These are phyloP conservation scores for Stipa capillata DNA, from an alignment of 176 grass and related monocot species.

Conservation along the genomic window DNA sequence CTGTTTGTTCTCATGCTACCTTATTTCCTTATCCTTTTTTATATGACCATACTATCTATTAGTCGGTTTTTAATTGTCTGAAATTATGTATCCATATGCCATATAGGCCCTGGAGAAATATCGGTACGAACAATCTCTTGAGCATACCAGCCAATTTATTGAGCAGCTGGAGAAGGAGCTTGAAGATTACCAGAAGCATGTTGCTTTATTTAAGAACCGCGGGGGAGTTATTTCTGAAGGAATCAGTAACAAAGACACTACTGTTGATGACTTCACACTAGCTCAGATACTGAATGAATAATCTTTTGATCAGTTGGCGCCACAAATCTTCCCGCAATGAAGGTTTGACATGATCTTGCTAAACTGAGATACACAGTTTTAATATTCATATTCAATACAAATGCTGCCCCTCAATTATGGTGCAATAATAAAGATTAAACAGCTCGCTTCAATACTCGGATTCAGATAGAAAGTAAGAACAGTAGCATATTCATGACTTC, in stretches of 20 bases:
- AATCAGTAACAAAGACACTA: slow-evolving; percentile 4
- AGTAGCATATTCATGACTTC: background rate
- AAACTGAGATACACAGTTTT: background rate
- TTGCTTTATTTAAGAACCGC: slow-evolving; percentile 51
- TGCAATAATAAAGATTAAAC: background rate
- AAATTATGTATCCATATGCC: background rate
- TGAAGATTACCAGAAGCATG: slow-evolving; percentile 69
- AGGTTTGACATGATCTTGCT: slow-evolving; percentile 3
- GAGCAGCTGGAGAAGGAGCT: slow-evolving; percentile 63
- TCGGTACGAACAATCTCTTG: slow-evolving; percentile 75
- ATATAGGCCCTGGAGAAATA: slow-evolving; percentile 81
- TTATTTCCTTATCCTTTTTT: background rate
- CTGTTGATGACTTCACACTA: slow-evolving; percentile 1
- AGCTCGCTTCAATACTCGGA: background rate
- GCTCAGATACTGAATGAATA: slow-evolving; percentile 22
- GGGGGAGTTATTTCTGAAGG: slow-evolving; percentile 16
- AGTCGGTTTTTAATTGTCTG: background rate
- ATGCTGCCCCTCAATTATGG: background rate
- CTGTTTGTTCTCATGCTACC: background rate
- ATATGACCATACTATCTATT: background rate
- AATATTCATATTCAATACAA: background rate
- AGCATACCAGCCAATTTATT: slow-evolving; percentile 69
- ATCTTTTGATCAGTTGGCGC: background rate
- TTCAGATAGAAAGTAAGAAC: background rate
- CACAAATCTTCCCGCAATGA: background rate